These are phyloP conservation scores for Candida coquimbonensis DNA, from an alignment of 805 yeast genomes.

Conservation along the genomic window DNA sequence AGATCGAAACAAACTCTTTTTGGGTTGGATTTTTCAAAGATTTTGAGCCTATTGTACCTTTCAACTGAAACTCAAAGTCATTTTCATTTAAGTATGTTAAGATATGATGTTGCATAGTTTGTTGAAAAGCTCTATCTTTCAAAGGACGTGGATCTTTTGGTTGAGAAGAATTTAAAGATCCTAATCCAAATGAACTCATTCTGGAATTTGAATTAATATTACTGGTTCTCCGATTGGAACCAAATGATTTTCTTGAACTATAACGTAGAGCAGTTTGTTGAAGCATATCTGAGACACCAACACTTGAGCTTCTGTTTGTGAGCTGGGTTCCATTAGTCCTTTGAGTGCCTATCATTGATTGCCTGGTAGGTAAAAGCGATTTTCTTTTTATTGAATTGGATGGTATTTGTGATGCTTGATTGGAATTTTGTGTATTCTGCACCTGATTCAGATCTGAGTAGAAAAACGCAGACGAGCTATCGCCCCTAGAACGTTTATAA, in stretches of 20 bases:
- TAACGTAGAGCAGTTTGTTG: conserved; percentile 22
- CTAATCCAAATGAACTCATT: conserved; percentile 21
- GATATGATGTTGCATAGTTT: conserved; percentile 57
- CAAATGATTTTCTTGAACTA: conserved; percentile 15
- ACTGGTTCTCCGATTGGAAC: conserved; percentile 7
- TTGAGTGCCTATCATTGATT: conserved; percentile 26
- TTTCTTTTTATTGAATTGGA: conserved; percentile 17
- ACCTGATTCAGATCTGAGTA: conserved; percentile 21
- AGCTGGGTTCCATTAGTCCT: conserved; percentile 13
- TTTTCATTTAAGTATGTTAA: conserved; percentile 54
- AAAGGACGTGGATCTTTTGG: conserved; percentile 68
- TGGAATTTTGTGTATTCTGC: conserved; percentile 11
- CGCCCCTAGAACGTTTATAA: conserved; percentile 14
- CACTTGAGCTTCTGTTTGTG: conserved; percentile 15
- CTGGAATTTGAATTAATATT: conserved; percentile 11
- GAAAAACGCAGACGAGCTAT: conserved; percentile 15
- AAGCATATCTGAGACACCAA: conserved; percentile 21
- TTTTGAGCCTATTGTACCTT: conserved; percentile 57
- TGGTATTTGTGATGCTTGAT: conserved; percentile 22
- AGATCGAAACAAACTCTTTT: conserved; percentile 70
- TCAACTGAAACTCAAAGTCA: conserved; percentile 69
- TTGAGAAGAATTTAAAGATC: conserved; percentile 18
- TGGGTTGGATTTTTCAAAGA: conserved; percentile 77
- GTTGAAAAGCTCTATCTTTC: conserved; percentile 64
- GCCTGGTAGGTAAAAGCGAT: conserved; percentile 20